These are phyloP conservation scores for Petunia axillaris DNA, from an alignment of 257 asterid species.

Conservation along the genomic window DNA sequence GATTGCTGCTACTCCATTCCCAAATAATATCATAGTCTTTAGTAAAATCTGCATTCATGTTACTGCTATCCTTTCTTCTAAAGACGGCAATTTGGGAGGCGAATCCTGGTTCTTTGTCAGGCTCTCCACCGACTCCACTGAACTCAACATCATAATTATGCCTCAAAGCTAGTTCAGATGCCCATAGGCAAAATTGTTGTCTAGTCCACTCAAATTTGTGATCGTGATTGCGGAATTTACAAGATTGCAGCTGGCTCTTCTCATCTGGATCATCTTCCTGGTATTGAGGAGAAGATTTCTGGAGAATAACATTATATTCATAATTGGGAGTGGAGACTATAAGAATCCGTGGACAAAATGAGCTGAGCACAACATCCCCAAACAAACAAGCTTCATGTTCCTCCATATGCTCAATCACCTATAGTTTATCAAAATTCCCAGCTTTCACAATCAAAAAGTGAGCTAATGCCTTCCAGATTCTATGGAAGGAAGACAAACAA, in stretches of 20 bases:
- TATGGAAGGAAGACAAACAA: not conserved
- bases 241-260: conserved; percentile 48
- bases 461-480: not conserved
- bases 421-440: conserved; percentile 23
- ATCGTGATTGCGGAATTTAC: conserved; percentile 87
- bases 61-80: conserved; percentile 47
- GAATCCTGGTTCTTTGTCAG: conserved; percentile 79
- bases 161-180: conserved; percentile 60
- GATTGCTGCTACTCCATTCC: conserved; percentile 60
- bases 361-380: conserved; percentile 70
- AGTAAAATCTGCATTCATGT: conserved; percentile 32
- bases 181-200: conserved; percentile 78
- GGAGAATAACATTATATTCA: conserved; percentile 89
- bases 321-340: conserved; percentile 92
- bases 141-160: conserved; percentile 68
- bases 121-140: conserved; percentile 85
- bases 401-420: conserved; percentile 99
- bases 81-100: conserved; percentile 95
- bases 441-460: conserved; percentile 17
- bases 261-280: conserved; percentile 75
- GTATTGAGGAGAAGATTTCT: conserved; percentile 56
- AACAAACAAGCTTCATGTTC: conserved; percentile 81
- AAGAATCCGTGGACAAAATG: conserved; percentile 74
- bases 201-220: conserved; percentile 98
- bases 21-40: conserved; percentile 51